Evolutionary conservation across 306 rosid genomes (phyloP), one percentile per base, ranked within the genome.

Genomic region (Mimosa bimucronata): DNA sequence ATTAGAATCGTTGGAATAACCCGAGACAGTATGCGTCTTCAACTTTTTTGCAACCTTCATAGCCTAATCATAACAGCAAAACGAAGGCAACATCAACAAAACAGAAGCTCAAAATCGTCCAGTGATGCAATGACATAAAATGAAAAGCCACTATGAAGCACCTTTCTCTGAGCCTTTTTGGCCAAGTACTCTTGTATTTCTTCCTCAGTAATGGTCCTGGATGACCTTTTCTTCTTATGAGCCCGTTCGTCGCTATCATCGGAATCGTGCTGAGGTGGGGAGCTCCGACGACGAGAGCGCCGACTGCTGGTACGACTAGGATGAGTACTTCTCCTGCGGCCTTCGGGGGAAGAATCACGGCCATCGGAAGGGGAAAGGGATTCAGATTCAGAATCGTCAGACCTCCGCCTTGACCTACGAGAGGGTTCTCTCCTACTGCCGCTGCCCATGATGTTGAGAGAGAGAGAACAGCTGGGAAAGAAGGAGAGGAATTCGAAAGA

Each of bases 1-100:
- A 88, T 94, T 94, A 7, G 98, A 91, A 73, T 92, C 98, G 44
- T 94, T 94, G 12, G 98, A 92, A 78, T 92, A 94, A 52, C 97
- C 97, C 0, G 98, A 89, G 46, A 91, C 97, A 31, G 91, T 87
- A 58, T 80, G 85, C 3, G 90, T 71, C 81, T 92, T 94, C 64
- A 92, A 80, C 75, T 89, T 91, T 83, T 94, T 94, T 3, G 97
- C 97, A 37, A 84, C 92, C 81, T 84, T 82, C 77, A 57, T 60
- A 2, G 97, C 97, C 98, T 92, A 68, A 57, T 5, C 74, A 67
- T 21, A 14, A 76, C 62, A 57, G 14, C 14, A 66, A 13, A 42
- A 70, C 75, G 19, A 48, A 30, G 25, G 28, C 19, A 64, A 25
- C 28, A 46, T 34, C 48, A 42, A 42, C 25, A 71, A 30, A 16